phyloP scores from a whole-genome alignment of 192 early-diverging fungal species.

The Umbelopsis vinacea region DNA sequence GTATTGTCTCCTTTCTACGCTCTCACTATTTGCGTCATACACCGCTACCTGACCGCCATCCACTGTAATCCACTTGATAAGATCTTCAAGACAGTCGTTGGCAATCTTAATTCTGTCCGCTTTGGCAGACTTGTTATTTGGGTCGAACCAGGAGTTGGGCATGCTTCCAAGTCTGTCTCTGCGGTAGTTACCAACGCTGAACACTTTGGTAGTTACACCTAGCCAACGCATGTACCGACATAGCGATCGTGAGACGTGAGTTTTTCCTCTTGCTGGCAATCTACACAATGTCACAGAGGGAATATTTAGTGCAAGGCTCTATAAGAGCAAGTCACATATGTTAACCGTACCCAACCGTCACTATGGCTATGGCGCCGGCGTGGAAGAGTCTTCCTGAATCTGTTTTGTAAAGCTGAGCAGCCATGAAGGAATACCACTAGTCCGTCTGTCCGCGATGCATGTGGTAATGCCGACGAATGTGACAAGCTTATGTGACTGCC shows the following conservation, averaged over 20 bases:
- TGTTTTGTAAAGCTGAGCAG: constrained; percentile 81
- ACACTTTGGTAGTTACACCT: constrained; percentile 88
- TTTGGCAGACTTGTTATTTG: constrained; percentile 55
- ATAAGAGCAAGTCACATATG: not conserved
- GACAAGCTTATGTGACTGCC: constrained; percentile 1
- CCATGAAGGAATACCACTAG: constrained; percentile 25
- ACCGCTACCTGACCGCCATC: constrained; percentile 80
- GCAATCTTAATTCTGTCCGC: constrained; percentile 60
- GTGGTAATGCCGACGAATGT: not conserved
- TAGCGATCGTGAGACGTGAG: constrained; percentile 81
- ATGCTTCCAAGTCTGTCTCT: constrained; percentile 74
- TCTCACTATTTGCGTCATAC: constrained; percentile 76
- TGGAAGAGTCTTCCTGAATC: constrained; percentile 78
- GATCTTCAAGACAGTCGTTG: constrained; percentile 70
- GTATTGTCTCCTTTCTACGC: constrained; percentile 61
- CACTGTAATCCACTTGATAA: constrained; percentile 65
- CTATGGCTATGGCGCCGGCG: constrained; percentile 77
- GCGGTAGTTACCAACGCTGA: constrained; percentile 97
- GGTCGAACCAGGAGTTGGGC: constrained; percentile 79
- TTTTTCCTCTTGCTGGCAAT: constrained; percentile 92
- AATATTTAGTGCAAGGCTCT: not conserved
- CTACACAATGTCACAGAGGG: constrained; percentile 30
- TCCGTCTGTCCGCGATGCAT: not conserved
- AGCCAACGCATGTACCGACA: constrained; percentile 95
- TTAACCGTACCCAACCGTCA: constrained; percentile 67